Conservation (phyloP, 805 yeast genomes). For the Pichia exigua region DNA sequence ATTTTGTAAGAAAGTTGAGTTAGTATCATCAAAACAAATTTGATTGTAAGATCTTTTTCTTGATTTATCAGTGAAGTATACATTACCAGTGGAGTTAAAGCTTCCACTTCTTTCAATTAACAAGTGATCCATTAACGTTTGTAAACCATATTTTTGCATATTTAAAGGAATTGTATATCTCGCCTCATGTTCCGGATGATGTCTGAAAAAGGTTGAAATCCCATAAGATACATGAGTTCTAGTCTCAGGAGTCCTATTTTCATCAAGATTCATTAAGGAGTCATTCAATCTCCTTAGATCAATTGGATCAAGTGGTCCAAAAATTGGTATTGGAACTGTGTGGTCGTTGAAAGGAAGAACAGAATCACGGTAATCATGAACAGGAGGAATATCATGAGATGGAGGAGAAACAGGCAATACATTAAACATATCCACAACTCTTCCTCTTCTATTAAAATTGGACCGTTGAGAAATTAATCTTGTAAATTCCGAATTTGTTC, state of each 20-base stretch:
- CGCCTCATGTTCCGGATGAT: conserved; percentile 21
- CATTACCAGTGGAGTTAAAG: not conserved
- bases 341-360: no score
- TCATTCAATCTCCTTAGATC: not conserved
- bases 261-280: not conserved
- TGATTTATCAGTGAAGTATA: not conserved
- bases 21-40: conserved; percentile 3
- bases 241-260: not conserved
- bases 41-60: conserved; percentile 13
- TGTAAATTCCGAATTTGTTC: not conserved
- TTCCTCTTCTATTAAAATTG: not conserved
- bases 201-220: conserved; percentile 19
- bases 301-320: not conserved
- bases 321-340: not conserved
- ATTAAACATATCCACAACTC: not conserved
- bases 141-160: conserved; percentile 20
- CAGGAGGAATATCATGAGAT: no score
- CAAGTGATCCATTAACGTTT: conserved; percentile 22
- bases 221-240: conserved; percentile 1
- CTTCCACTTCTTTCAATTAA: conserved; percentile 14
- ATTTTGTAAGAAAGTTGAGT: not conserved
- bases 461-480: not conserved
- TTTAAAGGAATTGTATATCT: conserved; percentile 11
- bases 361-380: no score
- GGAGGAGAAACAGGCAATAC: not conserved